Conservation (phyloP, 345 rosid genomes). For the Diplotaxis tenuifolia region DNA sequence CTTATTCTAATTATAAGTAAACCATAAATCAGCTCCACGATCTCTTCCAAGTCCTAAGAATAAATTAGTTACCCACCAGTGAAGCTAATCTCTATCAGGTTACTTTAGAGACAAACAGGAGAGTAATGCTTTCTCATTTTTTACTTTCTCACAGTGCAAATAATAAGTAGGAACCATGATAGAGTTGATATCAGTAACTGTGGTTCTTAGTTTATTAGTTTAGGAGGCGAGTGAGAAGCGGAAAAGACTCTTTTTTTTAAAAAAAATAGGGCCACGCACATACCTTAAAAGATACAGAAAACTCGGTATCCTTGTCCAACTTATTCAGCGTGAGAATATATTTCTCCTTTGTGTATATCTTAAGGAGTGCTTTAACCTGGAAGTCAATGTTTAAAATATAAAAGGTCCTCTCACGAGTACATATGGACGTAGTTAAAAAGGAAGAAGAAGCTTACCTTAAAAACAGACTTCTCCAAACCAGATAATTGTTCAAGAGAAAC, state of each 20-base stretch:
- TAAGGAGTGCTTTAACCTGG: constrained; percentile 59
- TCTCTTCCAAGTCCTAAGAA: background rate
- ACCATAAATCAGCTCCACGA: background rate
- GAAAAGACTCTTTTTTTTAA: background rate
- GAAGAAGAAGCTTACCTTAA: constrained; percentile 44
- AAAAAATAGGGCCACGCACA: constrained; percentile 1
- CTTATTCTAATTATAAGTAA: background rate
- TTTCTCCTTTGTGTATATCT: constrained; percentile 61
- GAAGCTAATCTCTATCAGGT: constrained; percentile 3
- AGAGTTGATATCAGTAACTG: background rate
- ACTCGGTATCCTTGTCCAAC: constrained; percentile 46
- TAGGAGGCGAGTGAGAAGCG: background rate
- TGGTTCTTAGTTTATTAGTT: background rate
- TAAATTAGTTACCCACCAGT: background rate
- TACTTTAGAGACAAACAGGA: background rate
- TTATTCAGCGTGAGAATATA: constrained; percentile 59
- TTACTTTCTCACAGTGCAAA: constrained; percentile 1
- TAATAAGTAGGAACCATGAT: background rate
- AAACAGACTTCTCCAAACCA: constrained; percentile 50
- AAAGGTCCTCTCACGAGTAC: background rate
- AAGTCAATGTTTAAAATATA: constrained; percentile 14
- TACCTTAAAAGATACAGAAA: constrained; percentile 78
- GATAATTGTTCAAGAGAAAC: constrained; percentile 70
- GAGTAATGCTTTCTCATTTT: background rate
- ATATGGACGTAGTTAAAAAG: background rate